phyloP scores from a whole-genome alignment of 192 early-diverging fungal species.

The Entophlyctis luteolus region DNA sequence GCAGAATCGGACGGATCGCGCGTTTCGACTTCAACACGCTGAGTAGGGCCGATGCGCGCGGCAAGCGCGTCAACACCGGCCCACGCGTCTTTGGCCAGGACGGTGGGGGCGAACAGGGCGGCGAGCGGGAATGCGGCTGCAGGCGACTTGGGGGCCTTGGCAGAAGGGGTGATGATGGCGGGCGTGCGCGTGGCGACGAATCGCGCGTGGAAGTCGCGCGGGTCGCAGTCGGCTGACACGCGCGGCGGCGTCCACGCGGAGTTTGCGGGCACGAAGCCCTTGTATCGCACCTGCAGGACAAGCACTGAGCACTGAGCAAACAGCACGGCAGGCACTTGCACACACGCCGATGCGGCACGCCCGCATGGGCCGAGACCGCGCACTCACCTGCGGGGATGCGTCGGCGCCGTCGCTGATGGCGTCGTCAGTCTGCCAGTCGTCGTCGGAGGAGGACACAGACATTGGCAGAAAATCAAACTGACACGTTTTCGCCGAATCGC shows the following conservation, averaged over 20 bases:
- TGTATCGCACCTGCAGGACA: constrained; percentile 38
- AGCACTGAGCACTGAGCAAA: no score
- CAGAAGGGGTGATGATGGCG: constrained; percentile 33
- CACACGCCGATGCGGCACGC: no score
- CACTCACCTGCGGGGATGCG: no score
- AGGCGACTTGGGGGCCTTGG: no score
- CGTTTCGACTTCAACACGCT: constrained; percentile 1
- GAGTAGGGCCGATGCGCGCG: not conserved
- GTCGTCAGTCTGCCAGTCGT: no score
- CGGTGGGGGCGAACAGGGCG: not conserved
- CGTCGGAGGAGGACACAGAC: no score
- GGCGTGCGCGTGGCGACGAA: constrained; percentile 49
- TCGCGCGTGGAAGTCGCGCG: constrained; percentile 35
- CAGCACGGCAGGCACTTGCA: no score
- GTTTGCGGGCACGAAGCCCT: constrained; percentile 43
- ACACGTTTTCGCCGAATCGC: no score
- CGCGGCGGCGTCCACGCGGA: constrained; percentile 31
- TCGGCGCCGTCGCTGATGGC: no score
- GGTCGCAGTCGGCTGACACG: constrained; percentile 23
- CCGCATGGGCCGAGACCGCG: no score
- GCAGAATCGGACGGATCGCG: not conserved
- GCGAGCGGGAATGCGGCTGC: no score
- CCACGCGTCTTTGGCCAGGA: not conserved
- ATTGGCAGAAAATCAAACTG: no score
- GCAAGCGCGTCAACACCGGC: not conserved